phyloP scores from a whole-genome alignment of 2,329 filamentous ascomycete species.

The Ceratocystis ficicola region DNA sequence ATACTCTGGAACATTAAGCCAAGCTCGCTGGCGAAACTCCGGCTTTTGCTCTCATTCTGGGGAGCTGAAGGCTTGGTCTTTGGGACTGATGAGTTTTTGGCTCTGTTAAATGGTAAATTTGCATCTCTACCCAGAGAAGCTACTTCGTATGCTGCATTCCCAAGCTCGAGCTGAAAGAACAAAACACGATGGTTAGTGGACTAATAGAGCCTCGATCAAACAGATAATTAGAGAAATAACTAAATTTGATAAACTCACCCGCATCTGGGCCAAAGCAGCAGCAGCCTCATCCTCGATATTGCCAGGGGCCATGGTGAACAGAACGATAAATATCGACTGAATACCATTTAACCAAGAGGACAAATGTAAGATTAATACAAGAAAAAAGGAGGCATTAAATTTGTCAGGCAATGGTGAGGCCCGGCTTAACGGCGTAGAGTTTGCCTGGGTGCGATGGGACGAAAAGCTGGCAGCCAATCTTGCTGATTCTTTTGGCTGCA shows the following conservation, averaged over 20 bases:
- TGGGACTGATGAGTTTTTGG: background rate
- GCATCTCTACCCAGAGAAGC: conserved; percentile 4
- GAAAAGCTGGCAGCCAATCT: background rate
- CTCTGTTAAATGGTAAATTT: background rate
- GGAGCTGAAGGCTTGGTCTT: background rate
- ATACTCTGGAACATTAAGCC: conserved; percentile 1
- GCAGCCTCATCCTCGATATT: background rate
- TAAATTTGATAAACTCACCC: background rate
- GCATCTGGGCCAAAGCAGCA: conserved; percentile 3
- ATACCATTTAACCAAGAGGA: background rate
- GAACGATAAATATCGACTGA: background rate
- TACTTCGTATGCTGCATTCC: background rate
- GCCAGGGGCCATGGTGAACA: background rate
- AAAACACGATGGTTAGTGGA: background rate
- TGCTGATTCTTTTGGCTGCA: background rate
- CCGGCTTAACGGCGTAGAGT: background rate
- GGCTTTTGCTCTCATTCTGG: background rate
- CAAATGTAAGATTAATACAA: background rate
- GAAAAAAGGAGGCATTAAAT: background rate
- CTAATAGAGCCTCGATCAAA: background rate
- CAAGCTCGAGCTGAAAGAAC: background rate
- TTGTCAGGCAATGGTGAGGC: background rate
- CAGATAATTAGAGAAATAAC: background rate
- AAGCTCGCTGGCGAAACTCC: background rate
- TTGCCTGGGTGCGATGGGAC: background rate